Evolutionary conservation across 306 rosid species (phyloP).

Genomic region (Sechiopsis laciniata): DNA sequence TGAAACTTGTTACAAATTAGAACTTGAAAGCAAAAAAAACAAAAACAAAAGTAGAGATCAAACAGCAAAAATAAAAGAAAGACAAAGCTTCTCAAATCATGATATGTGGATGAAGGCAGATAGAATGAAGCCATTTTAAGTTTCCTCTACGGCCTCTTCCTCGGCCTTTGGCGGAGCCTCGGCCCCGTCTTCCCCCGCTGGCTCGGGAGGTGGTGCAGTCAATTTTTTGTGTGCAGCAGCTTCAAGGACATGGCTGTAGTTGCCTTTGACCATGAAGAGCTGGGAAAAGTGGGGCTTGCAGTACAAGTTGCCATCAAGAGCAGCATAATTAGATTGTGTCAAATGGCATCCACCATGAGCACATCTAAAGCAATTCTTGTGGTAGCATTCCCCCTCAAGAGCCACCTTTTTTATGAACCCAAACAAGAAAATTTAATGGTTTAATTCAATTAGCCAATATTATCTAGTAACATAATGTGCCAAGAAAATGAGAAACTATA

Average conservation of each 20-base stretch:
- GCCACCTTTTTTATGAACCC: slow-evolving; percentile 34
- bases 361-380: slow-evolving; percentile 91
- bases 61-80: too few species aligned
- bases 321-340: slow-evolving; percentile 86
- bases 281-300: slow-evolving; percentile 86
- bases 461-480: too few species aligned
- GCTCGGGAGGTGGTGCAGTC: slow-evolving; percentile 39
- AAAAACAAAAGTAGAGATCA: neutral
- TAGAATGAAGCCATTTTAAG: slow-evolving; percentile 1
- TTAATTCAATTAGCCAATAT: too few species aligned
- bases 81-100: too few species aligned
- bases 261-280: slow-evolving; percentile 96
- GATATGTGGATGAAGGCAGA: too few species aligned
- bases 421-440: neutral
- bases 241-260: slow-evolving; percentile 71
- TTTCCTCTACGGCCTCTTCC: neutral
- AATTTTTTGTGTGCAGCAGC: slow-evolving; percentile 59
- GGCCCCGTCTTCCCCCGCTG: slow-evolving; percentile 1
- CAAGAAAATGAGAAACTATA: neutral
- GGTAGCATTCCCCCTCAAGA: slow-evolving; percentile 83
- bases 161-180: neutral
- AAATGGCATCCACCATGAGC: slow-evolving; percentile 89
- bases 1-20: too few species aligned
- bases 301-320: slow-evolving; percentile 89
- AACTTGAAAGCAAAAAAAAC: neutral